Conservation (phyloP, 2,329 filamentous ascomycete species). For the Helminthosporium solani region DNA sequence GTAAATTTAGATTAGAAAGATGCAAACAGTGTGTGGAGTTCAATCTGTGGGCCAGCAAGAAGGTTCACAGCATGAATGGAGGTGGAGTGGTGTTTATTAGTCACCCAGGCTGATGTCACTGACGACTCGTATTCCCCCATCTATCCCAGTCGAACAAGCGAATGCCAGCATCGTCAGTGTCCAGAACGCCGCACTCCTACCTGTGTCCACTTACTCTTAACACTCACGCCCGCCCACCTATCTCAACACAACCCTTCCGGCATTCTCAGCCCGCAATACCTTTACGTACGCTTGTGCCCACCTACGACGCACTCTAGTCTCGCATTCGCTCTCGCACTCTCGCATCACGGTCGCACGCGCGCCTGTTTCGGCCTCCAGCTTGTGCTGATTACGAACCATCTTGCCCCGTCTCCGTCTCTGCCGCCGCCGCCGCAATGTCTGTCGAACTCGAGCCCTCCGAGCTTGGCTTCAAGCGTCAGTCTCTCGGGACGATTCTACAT, state of each 20-base stretch:
- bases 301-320: conserved; percentile 3
- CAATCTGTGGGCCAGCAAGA: too few relatives aligned
- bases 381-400: conserved; percentile 36
- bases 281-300: too few relatives aligned
- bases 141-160: background rate
- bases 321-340: conserved; percentile 7
- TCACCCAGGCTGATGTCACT: background rate
- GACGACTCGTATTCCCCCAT: background rate
- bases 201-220: background rate
- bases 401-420: conserved; percentile 12
- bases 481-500: background rate
- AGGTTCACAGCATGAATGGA: too few relatives aligned
- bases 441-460: conserved; percentile 90
- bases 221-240: background rate
- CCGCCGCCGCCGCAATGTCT: conserved; percentile 67
- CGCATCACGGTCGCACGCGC: conserved; percentile 17
- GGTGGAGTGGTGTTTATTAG: background rate
- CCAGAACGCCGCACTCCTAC: background rate
- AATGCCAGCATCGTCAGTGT: background rate
- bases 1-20: background rate
- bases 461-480: conserved; percentile 88
- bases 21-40: background rate
- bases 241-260: background rate
- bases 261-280: background rate
- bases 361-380: conserved; percentile 1